A percentile compares a stretch with the other conserved stretches of the same genome.
Conservation (phyloP, 2,329 filamentous ascomycete species). For the Polytolypa hystricis region DNA sequence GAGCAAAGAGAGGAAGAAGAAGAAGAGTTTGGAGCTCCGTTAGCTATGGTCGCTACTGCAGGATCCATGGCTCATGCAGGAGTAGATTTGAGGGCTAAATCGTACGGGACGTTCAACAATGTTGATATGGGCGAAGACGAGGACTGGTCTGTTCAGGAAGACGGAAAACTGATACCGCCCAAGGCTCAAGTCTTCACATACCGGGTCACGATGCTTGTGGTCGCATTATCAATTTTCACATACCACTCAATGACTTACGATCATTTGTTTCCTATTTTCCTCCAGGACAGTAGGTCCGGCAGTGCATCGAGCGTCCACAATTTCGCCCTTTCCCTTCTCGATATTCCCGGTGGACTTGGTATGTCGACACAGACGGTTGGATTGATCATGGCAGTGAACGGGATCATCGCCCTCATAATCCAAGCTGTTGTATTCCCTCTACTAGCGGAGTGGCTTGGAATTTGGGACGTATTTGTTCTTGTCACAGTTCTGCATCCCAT, state of each 20-base stretch:
- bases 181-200: conserved; percentile 42
- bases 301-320: conserved; percentile 16
- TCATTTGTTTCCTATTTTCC: conserved; percentile 81
- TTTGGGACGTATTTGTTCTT: conserved; percentile 55
- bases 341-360: conserved; percentile 54
- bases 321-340: conserved; percentile 36
- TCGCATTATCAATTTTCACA: conserved; percentile 81
- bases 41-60: conserved; percentile 58
- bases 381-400: conserved; percentile 58
- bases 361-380: conserved; percentile 56
- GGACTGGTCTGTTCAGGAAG: conserved; percentile 40
- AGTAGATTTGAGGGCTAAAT: conserved; percentile 64
- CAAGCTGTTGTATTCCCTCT: conserved; percentile 61
- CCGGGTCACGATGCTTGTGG: conserved; percentile 61
- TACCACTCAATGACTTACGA: conserved; percentile 96
- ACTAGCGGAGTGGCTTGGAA: conserved; percentile 51
- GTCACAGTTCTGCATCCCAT: conserved; percentile 57
- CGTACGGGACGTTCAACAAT: conserved; percentile 61
- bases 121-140: conserved; percentile 45
- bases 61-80: conserved; percentile 62
- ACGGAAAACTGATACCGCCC: conserved; percentile 27
- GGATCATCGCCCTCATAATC: conserved; percentile 59
- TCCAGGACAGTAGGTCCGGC: conserved; percentile 55
- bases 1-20: conserved; percentile 33
- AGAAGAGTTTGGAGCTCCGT: conserved; percentile 9